Conservation (phyloP, 495 filamentous ascomycete genomes). For the Penicillium simplicissimum region DNA sequence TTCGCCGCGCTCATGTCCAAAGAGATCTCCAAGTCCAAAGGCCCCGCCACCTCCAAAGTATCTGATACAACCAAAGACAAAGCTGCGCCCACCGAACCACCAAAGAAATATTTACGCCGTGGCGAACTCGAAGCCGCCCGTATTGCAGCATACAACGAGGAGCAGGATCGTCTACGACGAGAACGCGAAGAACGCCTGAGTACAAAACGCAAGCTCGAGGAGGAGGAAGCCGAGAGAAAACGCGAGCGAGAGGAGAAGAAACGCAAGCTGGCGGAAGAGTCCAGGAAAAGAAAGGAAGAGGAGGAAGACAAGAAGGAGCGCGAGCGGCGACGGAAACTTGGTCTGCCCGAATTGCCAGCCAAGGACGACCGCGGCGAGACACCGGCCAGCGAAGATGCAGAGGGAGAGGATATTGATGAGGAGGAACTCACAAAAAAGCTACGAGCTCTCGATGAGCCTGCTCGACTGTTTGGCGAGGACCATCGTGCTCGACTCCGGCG, state of each 20-base stretch:
- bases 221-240: constrained; percentile 72
- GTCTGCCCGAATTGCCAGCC: constrained; percentile 68
- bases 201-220: constrained; percentile 87
- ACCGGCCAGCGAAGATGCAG: constrained; percentile 39
- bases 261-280: constrained; percentile 77
- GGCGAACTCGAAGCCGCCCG: constrained; percentile 84
- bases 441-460: constrained; percentile 71
- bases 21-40: constrained; percentile 79
- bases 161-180: constrained; percentile 68
- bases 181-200: constrained; percentile 65
- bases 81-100: constrained; percentile 32
- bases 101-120: constrained; percentile 83
- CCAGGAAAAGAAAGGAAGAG: constrained; percentile 64
- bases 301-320: constrained; percentile 61
- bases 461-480: constrained; percentile 79
- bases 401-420: constrained; percentile 69
- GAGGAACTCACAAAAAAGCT: constrained; percentile 67
- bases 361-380: constrained; percentile 41
- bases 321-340: constrained; percentile 55
- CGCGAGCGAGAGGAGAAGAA: constrained; percentile 77
- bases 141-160: constrained; percentile 73
- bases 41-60: constrained; percentile 34
- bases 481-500: constrained; percentile 66
- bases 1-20: constrained; percentile 89
- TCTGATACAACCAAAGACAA: constrained; percentile 25